These are phyloP conservation scores for Bryoglossum gracile DNA, from an alignment of 495 filamentous ascomycete genomes.

Conservation along the genomic window DNA sequence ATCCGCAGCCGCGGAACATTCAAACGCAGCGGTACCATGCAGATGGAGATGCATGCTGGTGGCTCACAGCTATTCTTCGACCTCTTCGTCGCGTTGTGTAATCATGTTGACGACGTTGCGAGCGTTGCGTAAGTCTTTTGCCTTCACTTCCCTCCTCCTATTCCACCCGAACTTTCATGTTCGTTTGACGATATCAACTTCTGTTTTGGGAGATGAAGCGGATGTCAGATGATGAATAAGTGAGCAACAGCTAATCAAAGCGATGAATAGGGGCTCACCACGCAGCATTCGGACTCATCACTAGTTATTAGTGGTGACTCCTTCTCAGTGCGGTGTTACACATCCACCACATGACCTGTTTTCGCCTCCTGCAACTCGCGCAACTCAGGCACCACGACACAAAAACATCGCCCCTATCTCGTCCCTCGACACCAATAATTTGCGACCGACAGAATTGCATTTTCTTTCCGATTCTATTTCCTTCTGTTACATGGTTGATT, in stretches of 20 bases:
- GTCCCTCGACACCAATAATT: background rate
- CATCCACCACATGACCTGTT: conserved; percentile 1
- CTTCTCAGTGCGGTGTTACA: background rate
- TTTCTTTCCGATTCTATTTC: too few species aligned
- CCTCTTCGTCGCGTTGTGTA: conserved; percentile 95
- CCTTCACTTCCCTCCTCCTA: background rate
- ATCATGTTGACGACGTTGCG: conserved; percentile 81
- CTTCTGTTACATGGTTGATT: background rate
- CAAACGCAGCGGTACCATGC: conserved; percentile 94
- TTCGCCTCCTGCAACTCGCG: background rate
- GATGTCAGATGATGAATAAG: too few species aligned
- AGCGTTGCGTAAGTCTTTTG: conserved; percentile 23
- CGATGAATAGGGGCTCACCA: conserved; percentile 20
- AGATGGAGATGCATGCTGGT: conserved; percentile 92
- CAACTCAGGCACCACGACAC: background rate
- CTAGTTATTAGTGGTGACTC: conserved; percentile 7
- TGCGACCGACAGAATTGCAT: background rate
- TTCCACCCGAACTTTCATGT: background rate
- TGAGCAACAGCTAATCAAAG: too few species aligned
- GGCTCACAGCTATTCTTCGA: conserved; percentile 91
- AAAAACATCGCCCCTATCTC: too few species aligned
- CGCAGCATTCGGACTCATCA: conserved; percentile 24
- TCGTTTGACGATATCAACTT: background rate
- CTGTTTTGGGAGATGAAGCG: background rate
- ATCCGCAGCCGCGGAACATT: conserved; percentile 90